Conservation (phyloP, 192 early-diverging fungal species). For the Gamsiella multidivaricata region DNA sequence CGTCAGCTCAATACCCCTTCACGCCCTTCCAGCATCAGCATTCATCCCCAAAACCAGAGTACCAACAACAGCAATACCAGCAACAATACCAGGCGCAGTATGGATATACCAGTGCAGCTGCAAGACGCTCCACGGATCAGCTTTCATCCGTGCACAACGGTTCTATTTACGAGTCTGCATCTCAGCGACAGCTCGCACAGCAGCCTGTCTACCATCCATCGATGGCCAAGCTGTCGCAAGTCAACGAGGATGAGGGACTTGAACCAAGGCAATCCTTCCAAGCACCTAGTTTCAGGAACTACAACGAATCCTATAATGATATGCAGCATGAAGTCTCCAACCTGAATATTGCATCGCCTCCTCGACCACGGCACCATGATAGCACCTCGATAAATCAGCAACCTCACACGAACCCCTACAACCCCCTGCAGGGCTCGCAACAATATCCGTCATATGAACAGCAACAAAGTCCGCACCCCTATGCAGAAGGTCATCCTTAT, state of each 20-base stretch:
- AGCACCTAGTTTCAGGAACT: slow-evolving; percentile 9
- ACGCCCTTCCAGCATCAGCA: slow-evolving; percentile 30
- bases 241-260: slow-evolving; percentile 24
- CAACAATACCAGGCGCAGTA: slow-evolving; percentile 23
- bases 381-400: slow-evolving; percentile 1
- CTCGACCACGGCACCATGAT: slow-evolving; percentile 26
- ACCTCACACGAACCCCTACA: background rate
- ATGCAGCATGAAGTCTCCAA: slow-evolving; percentile 44
- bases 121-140: slow-evolving; percentile 34
- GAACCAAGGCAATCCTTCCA: slow-evolving; percentile 43
- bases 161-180: slow-evolving; percentile 26
- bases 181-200: slow-evolving; percentile 26
- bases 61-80: slow-evolving; percentile 12
- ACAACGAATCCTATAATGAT: slow-evolving; percentile 12
- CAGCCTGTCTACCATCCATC: slow-evolving; percentile 24
- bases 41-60: slow-evolving; percentile 6
- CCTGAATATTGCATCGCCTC: slow-evolving; percentile 50
- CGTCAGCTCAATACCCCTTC: slow-evolving; percentile 8
- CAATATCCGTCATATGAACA: slow-evolving; percentile 22
- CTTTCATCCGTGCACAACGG: slow-evolving; percentile 17
- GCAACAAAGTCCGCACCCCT: slow-evolving; percentile 17
- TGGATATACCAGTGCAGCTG: slow-evolving; percentile 7
- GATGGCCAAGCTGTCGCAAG: slow-evolving; percentile 28
- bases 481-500: slow-evolving; percentile 34
- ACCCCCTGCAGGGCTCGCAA: background rate